A percentile compares a stretch with the other conserved stretches of the same genome.
These are phyloP conservation scores for Pythium vanterpoolii DNA, from an alignment of 352 stramenopile genomes.

Conservation along the genomic window DNA sequence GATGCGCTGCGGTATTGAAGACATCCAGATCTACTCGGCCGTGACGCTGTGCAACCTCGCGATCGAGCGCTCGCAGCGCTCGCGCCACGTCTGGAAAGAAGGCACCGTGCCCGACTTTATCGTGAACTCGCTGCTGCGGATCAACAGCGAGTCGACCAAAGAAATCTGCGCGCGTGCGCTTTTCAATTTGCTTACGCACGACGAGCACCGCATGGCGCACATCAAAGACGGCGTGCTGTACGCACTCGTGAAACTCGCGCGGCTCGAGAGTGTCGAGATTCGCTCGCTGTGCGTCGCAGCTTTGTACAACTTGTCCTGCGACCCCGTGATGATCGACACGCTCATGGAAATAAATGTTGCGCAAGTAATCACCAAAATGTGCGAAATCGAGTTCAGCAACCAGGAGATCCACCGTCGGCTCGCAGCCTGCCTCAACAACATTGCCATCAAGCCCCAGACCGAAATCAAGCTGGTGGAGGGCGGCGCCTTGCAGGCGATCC, in stretches of 20 bases:
- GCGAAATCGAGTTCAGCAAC: conserved; percentile 81
- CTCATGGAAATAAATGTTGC: conserved; percentile 85
- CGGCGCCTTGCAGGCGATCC: conserved; percentile 56
- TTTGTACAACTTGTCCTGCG: conserved; percentile 84
- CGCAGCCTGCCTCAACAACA: conserved; percentile 73
- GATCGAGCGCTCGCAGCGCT: conserved; percentile 56
- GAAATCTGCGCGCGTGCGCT: conserved; percentile 82
- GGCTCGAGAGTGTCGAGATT: conserved; percentile 81
- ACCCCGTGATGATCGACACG: conserved; percentile 60
- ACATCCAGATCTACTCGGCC: conserved; percentile 89
- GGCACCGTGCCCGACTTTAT: conserved; percentile 87
- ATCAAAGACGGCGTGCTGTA: conserved; percentile 87
- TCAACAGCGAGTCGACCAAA: conserved; percentile 88
- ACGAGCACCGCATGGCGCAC: conserved; percentile 72
- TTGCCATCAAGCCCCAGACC: conserved; percentile 48
- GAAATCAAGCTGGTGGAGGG: conserved; percentile 68
- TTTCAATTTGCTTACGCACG: conserved; percentile 85
- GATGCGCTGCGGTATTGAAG: conserved; percentile 86
- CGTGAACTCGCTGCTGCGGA: conserved; percentile 84
- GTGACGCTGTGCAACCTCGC: conserved; percentile 83
- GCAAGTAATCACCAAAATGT: conserved; percentile 84
- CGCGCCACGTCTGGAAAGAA: conserved; percentile 81
- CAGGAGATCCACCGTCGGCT: conserved; percentile 73
- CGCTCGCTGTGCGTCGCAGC: conserved; percentile 72
- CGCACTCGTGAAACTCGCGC: conserved; percentile 82